These are phyloP conservation scores for Cicer yamashitae DNA, from an alignment of 306 rosid species.

Conservation along the genomic window DNA sequence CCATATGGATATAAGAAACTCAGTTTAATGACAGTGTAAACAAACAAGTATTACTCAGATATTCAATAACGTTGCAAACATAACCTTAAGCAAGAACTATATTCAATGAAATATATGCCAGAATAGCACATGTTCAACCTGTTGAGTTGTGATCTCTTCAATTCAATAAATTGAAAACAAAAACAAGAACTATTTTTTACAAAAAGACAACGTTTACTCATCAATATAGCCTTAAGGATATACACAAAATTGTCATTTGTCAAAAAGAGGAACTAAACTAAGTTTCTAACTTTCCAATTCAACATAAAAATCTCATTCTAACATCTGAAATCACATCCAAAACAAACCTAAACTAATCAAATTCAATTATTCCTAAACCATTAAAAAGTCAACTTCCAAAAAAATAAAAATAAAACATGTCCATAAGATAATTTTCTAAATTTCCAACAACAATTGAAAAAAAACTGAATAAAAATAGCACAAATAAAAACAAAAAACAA, in stretches of 20 bases:
- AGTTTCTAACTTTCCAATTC: slow-evolving; percentile 6
- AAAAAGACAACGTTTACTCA: slow-evolving; percentile 16
- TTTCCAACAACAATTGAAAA: too few relatives aligned
- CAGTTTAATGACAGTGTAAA: not conserved
- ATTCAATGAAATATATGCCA: not conserved
- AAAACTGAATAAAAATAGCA: slow-evolving; percentile 29
- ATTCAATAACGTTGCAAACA: not conserved
- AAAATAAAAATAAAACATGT: not conserved
- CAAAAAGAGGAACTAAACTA: slow-evolving; percentile 31
- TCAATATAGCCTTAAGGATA: slow-evolving; percentile 20
- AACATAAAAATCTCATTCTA: slow-evolving; percentile 13
- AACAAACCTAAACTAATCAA: slow-evolving; percentile 22
- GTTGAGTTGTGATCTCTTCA: not conserved
- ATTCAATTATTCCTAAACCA: not conserved
- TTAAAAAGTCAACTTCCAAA: slow-evolving; percentile 13
- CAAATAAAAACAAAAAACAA: not conserved
- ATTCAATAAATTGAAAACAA: slow-evolving; percentile 26
- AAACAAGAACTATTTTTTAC: slow-evolving; percentile 22
- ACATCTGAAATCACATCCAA: slow-evolving; percentile 20
- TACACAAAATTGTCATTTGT: not conserved
- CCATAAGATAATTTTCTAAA: slow-evolving; percentile 29
- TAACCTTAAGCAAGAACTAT: too few relatives aligned
- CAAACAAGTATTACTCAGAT: not conserved
- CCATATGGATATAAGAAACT: slow-evolving; percentile 8
- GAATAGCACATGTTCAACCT: not conserved